Evolutionary conservation across 257 asterid genomes (phyloP).

Genomic region (Cinchona pubescens): DNA sequence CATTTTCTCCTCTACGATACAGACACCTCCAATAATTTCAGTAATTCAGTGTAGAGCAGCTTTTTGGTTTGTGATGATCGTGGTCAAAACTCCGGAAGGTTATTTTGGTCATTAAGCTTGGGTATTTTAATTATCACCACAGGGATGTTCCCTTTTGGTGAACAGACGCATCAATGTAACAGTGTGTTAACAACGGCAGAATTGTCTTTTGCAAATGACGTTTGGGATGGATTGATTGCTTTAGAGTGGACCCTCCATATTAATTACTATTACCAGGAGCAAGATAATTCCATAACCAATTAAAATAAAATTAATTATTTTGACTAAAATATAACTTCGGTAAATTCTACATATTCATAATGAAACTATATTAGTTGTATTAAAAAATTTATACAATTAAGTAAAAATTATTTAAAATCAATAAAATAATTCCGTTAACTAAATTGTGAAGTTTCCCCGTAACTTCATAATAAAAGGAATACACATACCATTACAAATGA

Average conservation of each 20-base stretch:
- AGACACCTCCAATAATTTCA: background rate
- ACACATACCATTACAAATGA: too few relatives aligned
- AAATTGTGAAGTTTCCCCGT: too few relatives aligned
- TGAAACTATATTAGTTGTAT: too few relatives aligned
- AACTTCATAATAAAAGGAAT: too few relatives aligned
- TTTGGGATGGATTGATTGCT: constrained; percentile 17
- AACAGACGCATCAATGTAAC: constrained; percentile 37
- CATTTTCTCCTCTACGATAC: background rate
- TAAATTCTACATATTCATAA: too few relatives aligned
- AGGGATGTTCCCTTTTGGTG: constrained; percentile 12
- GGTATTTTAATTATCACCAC: background rate
- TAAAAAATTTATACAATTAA: too few relatives aligned
- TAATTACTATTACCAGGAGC: background rate
- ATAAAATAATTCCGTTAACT: too few relatives aligned
- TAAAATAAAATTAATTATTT: background rate
- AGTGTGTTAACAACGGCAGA: constrained; percentile 38
- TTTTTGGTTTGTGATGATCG: constrained; percentile 15
- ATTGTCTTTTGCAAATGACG: constrained; percentile 47
- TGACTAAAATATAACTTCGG: too few relatives aligned
- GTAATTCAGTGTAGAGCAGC: constrained; percentile 8
- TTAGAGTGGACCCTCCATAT: background rate
- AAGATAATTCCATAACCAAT: background rate
- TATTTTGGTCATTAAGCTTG: background rate
- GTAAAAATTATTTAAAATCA: too few relatives aligned
- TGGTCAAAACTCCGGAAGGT: background rate